Evolutionary conservation across 768 basidiomycete genomes (phyloP).

Genomic region (Pleurotus tuoliensis): DNA sequence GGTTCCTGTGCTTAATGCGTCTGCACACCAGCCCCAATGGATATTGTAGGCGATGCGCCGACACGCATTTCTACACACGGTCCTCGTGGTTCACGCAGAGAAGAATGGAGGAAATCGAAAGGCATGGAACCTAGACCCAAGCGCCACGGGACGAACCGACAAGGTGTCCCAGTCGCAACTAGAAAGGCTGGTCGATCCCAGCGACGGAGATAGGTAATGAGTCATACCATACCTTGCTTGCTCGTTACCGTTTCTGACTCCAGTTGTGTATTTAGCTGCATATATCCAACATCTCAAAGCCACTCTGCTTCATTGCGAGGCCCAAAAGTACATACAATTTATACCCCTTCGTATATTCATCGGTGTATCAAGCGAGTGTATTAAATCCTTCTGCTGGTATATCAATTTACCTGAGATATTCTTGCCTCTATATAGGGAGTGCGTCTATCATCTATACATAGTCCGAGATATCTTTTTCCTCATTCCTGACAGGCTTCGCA

Average conservation of each 20-base stretch:
- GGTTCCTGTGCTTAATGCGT: constrained; percentile 13
- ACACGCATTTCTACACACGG: constrained; percentile 76
- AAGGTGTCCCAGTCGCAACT: constrained; percentile 56
- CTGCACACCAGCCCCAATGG: constrained; percentile 44
- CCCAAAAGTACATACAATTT: neutral
- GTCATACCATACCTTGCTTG: no score
- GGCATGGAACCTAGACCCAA: constrained; percentile 55
- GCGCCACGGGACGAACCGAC: constrained; percentile 58
- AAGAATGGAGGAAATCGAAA: constrained; percentile 80
- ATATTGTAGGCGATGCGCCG: constrained; percentile 40
- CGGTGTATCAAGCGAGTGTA: no score
- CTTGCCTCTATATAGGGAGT: no score
- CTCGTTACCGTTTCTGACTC: no score
- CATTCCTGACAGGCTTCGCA: neutral
- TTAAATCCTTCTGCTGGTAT: no score
- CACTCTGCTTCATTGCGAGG: neutral
- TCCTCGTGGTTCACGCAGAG: constrained; percentile 68
- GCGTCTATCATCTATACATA: neutral
- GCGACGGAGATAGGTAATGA: constrained; percentile 53
- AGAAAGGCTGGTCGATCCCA: constrained; percentile 69
- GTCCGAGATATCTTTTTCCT: constrained; percentile 9
- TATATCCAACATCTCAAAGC: no score
- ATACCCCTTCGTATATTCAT: no score
- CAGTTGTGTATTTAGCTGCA: no score
- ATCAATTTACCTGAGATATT: no score